These are phyloP conservation scores for Dactylellina leptospora DNA, from an alignment of 2,329 filamentous ascomycete genomes.

Conservation along the genomic window DNA sequence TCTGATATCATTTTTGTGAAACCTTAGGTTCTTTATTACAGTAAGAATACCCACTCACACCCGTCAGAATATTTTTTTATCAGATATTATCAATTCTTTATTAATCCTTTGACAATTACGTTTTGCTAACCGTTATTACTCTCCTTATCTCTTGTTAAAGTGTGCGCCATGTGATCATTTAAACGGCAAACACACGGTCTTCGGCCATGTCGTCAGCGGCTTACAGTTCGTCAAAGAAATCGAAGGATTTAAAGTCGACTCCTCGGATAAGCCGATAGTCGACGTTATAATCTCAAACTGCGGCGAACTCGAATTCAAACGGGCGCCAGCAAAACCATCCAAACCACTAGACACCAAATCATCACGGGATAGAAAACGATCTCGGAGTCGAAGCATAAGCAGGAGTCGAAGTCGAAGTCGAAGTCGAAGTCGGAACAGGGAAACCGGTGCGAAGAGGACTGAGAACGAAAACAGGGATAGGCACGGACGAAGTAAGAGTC, in stretches of 20 bases:
- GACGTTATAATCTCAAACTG: conserved; percentile 55
- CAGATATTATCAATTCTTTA: background rate
- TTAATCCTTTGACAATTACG: background rate
- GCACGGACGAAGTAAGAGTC: conserved; percentile 5
- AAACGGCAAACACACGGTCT: conserved; percentile 65
- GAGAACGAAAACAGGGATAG: conserved; percentile 20
- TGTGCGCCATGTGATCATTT: conserved; percentile 53
- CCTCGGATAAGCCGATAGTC: conserved; percentile 59
- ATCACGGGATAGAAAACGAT: conserved; percentile 38
- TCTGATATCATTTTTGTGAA: background rate
- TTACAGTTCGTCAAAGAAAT: conserved; percentile 73
- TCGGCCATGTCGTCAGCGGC: conserved; percentile 74
- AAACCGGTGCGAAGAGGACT: conserved; percentile 22
- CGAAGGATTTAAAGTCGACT: conserved; percentile 67
- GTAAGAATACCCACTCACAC: conserved; percentile 65
- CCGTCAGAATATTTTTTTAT: background rate
- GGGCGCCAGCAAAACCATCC: conserved; percentile 22
- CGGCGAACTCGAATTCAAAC: conserved; percentile 53
- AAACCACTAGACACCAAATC: conserved; percentile 11
- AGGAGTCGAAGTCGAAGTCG: conserved; percentile 52
- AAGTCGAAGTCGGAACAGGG: conserved; percentile 7
- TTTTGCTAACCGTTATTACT: conserved; percentile 27
- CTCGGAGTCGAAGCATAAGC: conserved; percentile 29
- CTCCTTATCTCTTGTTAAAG: background rate
- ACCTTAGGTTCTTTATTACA: conserved; percentile 56